These are phyloP conservation scores for Dentipellis sp. DNA, from an alignment of 768 basidiomycete species.

Conservation along the genomic window DNA sequence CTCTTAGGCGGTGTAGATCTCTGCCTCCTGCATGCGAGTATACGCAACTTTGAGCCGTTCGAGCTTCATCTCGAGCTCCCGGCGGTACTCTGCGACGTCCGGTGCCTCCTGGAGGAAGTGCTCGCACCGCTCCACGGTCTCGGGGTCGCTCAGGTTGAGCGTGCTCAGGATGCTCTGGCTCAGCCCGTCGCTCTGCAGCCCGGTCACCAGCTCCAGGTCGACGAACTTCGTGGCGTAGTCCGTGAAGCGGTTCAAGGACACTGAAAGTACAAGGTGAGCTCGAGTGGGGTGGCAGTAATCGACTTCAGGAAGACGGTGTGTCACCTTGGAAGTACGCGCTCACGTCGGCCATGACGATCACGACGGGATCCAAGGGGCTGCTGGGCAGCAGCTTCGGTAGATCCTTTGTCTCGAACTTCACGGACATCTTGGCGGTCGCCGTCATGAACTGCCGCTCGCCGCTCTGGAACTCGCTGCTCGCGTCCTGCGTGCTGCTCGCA, in stretches of 20 bases:
- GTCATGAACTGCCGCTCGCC: neutral
- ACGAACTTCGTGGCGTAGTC: slow-evolving; percentile 9
- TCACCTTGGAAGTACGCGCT: slow-evolving; percentile 12
- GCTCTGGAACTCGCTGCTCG: neutral
- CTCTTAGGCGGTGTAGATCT: too few species aligned
- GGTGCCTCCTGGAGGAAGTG: too few species aligned
- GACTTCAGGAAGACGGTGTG: neutral
- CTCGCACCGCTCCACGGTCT: slow-evolving; percentile 2
- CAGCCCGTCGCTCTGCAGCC: neutral
- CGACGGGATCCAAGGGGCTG: neutral
- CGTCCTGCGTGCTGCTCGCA: neutral
- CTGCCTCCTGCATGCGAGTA: too few species aligned
- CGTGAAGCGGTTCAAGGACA: slow-evolving; percentile 5
- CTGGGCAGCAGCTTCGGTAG: slow-evolving; percentile 5
- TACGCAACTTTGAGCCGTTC: too few species aligned
- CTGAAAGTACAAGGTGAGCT: neutral
- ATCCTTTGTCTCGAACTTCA: neutral
- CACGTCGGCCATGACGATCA: slow-evolving; percentile 9
- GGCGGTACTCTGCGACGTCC: too few species aligned
- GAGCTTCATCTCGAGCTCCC: too few species aligned
- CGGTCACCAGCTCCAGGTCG: slow-evolving; percentile 9
- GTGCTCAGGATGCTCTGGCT: neutral
- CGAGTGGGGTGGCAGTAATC: neutral
- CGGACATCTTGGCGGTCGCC: neutral
- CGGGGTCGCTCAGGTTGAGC: slow-evolving; percentile 2